These are phyloP conservation scores for Blastobotrys illinoisensis DNA, from an alignment of 1,139 yeast species.

Conservation along the genomic window DNA sequence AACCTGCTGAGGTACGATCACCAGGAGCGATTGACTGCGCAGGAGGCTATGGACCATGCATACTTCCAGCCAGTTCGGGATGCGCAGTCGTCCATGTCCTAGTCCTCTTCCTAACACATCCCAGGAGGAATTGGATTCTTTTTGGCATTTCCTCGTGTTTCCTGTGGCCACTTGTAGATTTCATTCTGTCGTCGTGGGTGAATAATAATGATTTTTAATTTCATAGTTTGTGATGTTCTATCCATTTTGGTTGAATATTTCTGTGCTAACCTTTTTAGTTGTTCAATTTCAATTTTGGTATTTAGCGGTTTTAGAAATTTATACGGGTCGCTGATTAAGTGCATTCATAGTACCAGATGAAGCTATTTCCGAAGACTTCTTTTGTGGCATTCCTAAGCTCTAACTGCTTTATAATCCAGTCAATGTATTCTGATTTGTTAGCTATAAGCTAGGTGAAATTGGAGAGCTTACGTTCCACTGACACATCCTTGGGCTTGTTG, in stretches of 20 bases:
- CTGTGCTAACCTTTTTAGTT: background rate
- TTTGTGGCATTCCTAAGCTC: background rate
- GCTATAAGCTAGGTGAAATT: background rate
- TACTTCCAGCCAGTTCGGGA: slow-evolving; percentile 44
- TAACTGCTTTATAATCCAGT: background rate
- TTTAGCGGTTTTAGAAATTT: background rate
- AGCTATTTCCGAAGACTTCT: background rate
- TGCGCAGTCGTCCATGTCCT: slow-evolving; percentile 1
- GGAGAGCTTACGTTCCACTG: background rate
- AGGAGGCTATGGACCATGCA: slow-evolving; percentile 88
- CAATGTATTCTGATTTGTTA: background rate
- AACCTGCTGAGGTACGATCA: slow-evolving; percentile 85
- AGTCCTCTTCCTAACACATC: background rate
- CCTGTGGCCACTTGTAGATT: background rate
- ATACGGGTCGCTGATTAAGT: background rate
- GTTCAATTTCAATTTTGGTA: background rate
- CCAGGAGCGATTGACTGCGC: slow-evolving; percentile 88
- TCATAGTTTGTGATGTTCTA: background rate
- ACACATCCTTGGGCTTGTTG: background rate
- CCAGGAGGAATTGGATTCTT: background rate
- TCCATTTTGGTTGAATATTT: background rate
- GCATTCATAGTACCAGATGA: background rate
- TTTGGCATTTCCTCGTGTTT: background rate
- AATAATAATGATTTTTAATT: background rate
- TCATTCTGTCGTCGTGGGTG: background rate